These are phyloP conservation scores for Ensete glaucum DNA, from an alignment of 176 grass and related monocot species.

Conservation along the genomic window DNA sequence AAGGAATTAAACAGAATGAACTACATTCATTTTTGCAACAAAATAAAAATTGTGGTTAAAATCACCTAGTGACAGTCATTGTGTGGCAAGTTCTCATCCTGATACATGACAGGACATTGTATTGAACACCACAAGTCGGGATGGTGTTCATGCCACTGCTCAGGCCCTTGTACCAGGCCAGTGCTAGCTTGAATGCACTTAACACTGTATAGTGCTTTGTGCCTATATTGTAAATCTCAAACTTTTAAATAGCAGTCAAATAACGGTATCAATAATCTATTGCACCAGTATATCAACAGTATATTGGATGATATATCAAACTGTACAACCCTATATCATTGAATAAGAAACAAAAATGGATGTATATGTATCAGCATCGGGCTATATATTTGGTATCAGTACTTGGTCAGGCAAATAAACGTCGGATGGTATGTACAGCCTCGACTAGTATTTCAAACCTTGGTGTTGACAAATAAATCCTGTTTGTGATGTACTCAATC, in stretches of 20 bases:
- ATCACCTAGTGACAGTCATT: neutral
- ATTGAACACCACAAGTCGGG: neutral
- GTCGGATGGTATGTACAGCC: too few relatives aligned
- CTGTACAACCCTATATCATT: too few relatives aligned
- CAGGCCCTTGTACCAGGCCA: neutral
- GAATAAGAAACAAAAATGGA: too few relatives aligned
- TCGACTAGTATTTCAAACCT: slow-evolving; percentile 4
- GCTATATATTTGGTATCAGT: too few relatives aligned
- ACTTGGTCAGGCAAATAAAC: too few relatives aligned
- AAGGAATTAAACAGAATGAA: neutral
- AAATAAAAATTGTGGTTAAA: neutral
- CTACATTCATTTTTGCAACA: neutral
- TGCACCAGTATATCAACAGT: too few relatives aligned
- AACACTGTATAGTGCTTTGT: neutral
- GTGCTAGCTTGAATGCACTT: neutral
- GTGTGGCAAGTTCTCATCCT: neutral
- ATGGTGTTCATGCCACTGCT: neutral
- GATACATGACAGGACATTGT: neutral
- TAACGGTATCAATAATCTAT: too few relatives aligned
- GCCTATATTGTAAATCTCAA: neutral
- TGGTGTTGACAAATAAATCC: neutral
- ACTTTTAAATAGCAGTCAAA: too few relatives aligned
- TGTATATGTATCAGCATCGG: too few relatives aligned
- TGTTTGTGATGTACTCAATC: slow-evolving; percentile 1
- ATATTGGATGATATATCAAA: too few relatives aligned